A percentile compares a stretch with the other conserved stretches of the same genome.
Conservation (phyloP, 192 early-diverging fungal genomes). For the Geranomyces michiganensis region DNA sequence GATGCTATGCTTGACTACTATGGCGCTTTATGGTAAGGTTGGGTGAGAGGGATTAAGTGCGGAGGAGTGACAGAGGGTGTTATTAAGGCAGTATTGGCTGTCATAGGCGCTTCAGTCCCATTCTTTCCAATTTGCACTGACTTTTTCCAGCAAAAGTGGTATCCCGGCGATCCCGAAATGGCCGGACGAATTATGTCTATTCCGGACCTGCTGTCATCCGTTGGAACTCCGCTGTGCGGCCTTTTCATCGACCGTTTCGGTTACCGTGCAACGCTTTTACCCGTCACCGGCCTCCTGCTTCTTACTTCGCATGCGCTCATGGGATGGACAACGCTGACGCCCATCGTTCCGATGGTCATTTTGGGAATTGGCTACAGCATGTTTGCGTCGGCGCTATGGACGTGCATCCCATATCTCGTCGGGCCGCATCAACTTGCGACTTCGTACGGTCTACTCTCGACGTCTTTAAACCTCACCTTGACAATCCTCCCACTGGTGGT, state of each 20-base stretch:
- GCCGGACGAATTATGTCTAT: not conserved
- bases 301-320: not conserved
- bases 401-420: constrained; percentile 66
- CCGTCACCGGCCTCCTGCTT: not conserved
- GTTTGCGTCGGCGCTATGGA: constrained; percentile 66
- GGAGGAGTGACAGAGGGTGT: no score
- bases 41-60: no score
- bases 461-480: not conserved
- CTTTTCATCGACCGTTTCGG: not conserved
- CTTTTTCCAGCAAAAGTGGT: constrained; percentile 66
- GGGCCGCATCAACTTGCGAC: constrained; percentile 54
- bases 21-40: constrained; percentile 53
- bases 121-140: constrained; percentile 66
- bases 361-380: constrained; percentile 60
- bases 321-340: constrained; percentile 30
- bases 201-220: not conserved
- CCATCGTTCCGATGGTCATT: constrained; percentile 50
- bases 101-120: constrained; percentile 49
- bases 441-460: not conserved
- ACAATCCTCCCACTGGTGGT: not conserved
- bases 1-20: constrained; percentile 51
- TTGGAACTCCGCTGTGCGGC: not conserved
- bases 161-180: constrained; percentile 37
- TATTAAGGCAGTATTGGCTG: no score
- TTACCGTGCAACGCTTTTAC: not conserved